Evolutionary conservation across 73 alveolate genomes (phyloP), one percentile per base, ranked within the genome.

Genomic region (Paramecium biaurelia): DNA sequence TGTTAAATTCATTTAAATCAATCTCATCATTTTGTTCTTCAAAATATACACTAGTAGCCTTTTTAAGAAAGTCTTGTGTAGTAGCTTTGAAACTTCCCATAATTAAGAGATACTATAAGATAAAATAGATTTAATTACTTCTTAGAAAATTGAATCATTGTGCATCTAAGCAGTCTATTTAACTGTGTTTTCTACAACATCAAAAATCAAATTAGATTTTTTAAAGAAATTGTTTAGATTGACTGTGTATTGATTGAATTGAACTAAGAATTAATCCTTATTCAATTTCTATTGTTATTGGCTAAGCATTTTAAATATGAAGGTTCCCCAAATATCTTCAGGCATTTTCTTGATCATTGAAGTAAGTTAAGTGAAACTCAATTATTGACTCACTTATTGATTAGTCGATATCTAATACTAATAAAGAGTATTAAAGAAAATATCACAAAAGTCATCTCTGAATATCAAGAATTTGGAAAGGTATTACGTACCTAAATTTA

Each of bases 41-140:
- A 79, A 79, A 79, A 20, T 37, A 79, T n/a, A 79, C 56, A 24
- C 41, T 37, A 18, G 72, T 41, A 11, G 90, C 90, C 30, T 47
- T 79, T 47, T 79, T 79, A 4, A 79, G 47, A 23, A 79, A 79
- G 28, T 79, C 90, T 34, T 79, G 30, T 43, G 90, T 79, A 38
- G 90, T 79, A 0, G 90, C 90, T 21, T 79, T 79, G 28, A 79
- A 79, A 79, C 90, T 79, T 20, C 90, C 90, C 90, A 79, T 79
- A 12, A 79, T 47, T 20, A 79, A 14, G 9, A 79, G 56, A 79
- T 79, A 79, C 90, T 79, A 43, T 12, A 1, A 53, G 5, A 20
- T 14, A 9, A 10, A 5, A 20, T 43, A 38, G n/a, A n/a, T n/a
- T n/a, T 5, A 1, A 79, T 0, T 79, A 79, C 90, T n/a, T 79